Conservation (phyloP, 495 filamentous ascomycete species). For the Aspergillus cavernicola region DNA sequence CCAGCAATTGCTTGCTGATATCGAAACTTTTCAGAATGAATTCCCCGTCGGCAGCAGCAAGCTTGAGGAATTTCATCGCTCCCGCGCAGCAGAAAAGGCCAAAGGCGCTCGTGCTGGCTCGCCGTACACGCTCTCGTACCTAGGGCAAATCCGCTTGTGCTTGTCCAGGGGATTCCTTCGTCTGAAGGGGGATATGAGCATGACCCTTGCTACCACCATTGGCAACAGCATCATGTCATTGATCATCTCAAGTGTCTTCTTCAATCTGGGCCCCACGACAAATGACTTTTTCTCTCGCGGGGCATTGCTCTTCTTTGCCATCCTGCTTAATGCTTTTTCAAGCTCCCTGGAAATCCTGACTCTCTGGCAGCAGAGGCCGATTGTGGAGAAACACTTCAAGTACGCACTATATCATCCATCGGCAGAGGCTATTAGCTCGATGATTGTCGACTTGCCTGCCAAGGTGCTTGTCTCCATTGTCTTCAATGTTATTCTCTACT, state of each 20-base stretch:
- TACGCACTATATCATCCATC: constrained; percentile 94
- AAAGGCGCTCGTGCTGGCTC: constrained; percentile 60
- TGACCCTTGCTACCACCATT: constrained; percentile 66
- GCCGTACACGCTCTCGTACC: constrained; percentile 72
- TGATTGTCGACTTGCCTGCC: constrained; percentile 74
- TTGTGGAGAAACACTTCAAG: constrained; percentile 86
- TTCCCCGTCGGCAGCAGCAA: constrained; percentile 63
- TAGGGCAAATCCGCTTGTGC: constrained; percentile 69
- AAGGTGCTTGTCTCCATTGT: constrained; percentile 50
- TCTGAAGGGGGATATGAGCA: constrained; percentile 64
- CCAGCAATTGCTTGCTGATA: constrained; percentile 60
- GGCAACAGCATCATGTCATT: constrained; percentile 73
- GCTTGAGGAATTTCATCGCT: constrained; percentile 64
- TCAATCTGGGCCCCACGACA: constrained; percentile 60
- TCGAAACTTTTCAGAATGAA: constrained; percentile 62
- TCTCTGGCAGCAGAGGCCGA: constrained; percentile 79
- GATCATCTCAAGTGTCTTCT: constrained; percentile 80
- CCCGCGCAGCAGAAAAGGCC: constrained; percentile 51
- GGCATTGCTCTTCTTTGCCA: constrained; percentile 84
- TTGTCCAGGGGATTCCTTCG: constrained; percentile 66
- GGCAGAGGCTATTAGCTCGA: constrained; percentile 79
- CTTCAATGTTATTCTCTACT: constrained; percentile 77
- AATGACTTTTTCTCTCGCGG: constrained; percentile 72
- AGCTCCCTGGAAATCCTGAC: constrained; percentile 74
- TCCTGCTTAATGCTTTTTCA: constrained; percentile 80